These are phyloP conservation scores for Ganoderma multipileum DNA, from an alignment of 1,284 basidiomycete genomes.

Conservation along the genomic window DNA sequence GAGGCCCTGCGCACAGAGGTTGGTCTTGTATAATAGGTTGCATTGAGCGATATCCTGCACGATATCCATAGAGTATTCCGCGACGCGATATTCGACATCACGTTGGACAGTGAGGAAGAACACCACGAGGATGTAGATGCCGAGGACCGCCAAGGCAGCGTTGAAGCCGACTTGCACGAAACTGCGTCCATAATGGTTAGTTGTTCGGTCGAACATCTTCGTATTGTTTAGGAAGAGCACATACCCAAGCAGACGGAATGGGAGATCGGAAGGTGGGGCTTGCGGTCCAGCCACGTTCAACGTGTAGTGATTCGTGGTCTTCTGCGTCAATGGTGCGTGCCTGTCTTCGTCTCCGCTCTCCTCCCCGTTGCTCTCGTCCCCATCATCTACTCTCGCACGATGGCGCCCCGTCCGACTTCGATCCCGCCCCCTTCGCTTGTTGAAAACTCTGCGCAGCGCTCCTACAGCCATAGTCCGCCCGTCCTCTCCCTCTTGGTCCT, in stretches of 20 bases:
- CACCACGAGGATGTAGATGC: constrained; percentile 85
- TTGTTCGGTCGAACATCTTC: not conserved
- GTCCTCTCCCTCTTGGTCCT: constrained; percentile 44
- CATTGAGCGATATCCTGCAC: constrained; percentile 91
- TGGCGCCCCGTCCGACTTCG: constrained; percentile 40
- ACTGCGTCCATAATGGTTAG: too few relatives aligned
- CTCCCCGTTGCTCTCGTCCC: constrained; percentile 47
- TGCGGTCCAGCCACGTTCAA: constrained; percentile 74
- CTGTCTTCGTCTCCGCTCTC: constrained; percentile 39
- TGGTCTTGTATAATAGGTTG: constrained; percentile 79
- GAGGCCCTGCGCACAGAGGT: constrained; percentile 79
- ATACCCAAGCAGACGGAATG: constrained; percentile 83
- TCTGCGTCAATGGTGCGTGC: constrained; percentile 50
- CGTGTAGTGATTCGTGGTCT: constrained; percentile 80
- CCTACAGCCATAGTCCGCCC: constrained; percentile 62
- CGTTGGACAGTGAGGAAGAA: constrained; percentile 90
- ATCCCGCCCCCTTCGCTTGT: constrained; percentile 57
- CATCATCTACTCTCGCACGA: constrained; percentile 41
- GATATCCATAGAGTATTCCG: constrained; percentile 85
- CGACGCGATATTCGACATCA: constrained; percentile 90
- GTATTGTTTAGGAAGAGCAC: constrained; percentile 33
- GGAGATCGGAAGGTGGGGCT: constrained; percentile 62
- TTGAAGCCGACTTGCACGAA: constrained; percentile 97
- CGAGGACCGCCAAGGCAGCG: constrained; percentile 82
- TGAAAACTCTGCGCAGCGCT: constrained; percentile 74